Conservation (phyloP, 345 rosid species). For the Balakata baccata region DNA sequence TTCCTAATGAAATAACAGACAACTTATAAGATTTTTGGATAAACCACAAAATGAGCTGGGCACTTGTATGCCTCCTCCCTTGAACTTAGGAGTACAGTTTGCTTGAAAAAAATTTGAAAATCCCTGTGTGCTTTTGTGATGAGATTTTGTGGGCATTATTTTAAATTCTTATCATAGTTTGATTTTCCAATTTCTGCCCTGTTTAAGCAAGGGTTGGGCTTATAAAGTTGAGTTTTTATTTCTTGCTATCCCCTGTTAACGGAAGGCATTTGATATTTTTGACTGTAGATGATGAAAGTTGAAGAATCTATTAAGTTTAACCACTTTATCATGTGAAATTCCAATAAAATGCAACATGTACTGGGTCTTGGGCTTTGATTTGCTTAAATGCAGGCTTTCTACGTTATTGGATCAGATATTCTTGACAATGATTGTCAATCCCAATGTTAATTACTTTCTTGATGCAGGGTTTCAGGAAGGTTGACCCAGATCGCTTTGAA, state of each 20-base stretch:
- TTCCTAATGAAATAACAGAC: neutral
- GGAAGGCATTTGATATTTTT: neutral
- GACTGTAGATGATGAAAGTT: neutral
- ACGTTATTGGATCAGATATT: neutral
- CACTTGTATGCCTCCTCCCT: too few relatives aligned
- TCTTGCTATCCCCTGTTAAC: neutral
- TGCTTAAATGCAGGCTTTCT: neutral
- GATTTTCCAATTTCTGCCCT: neutral
- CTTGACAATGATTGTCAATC: neutral
- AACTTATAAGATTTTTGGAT: too few relatives aligned
- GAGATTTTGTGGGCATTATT: neutral
- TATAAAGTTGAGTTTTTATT: neutral
- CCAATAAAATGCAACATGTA: neutral
- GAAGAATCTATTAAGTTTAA: too few relatives aligned
- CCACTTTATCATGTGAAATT: neutral
- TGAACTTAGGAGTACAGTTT: too few relatives aligned
- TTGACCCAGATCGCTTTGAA: conserved; percentile 92
- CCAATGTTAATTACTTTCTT: neutral
- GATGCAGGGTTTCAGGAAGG: conserved; percentile 88
- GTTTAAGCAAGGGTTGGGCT: neutral
- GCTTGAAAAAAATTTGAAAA: neutral
- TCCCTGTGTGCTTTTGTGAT: neutral
- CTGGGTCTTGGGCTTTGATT: neutral
- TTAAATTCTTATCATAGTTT: neutral
- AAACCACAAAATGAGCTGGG: too few relatives aligned